Evolutionary conservation across 2,329 filamentous ascomycete genomes (phyloP), one percentile per base, ranked within the genome.

Genomic region (Scortechinia acanthostroma): DNA sequence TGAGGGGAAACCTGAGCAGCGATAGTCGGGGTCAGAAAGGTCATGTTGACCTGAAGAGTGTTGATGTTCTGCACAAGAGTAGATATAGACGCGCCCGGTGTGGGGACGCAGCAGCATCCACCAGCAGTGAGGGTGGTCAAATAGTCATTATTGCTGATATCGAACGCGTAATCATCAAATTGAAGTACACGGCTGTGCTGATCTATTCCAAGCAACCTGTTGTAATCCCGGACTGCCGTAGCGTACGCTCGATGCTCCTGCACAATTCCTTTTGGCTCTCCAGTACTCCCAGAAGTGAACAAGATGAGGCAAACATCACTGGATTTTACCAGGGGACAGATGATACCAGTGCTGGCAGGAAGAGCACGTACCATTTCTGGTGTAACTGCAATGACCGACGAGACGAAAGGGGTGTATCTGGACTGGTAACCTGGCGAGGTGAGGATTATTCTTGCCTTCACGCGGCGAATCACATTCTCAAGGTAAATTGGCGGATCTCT

Each of bases 211-310:
- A 55, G 47, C 4, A 48, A 48, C 10, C 47, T 45, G 6, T 50
- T 48, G 28, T 56, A 55, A 22, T 55, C 54, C 2, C 43, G 45
- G 16, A 57, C 30, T 3, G 55, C 51, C 1, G 52, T 51, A 0
- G 51, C 51, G 21, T 55, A 56, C 17, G 49, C 47, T 13, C 50
- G 49, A 22, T 58, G 56, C 21, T 56, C 53, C 6, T 54, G 52
- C 19, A 58, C 46, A 2, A 56, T 56, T 2, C 53, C 55, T 16
- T 58, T 58, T 1, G 56, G 56, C 2, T 49, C 48, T 1, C 56
- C 56, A 0, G 56, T 58, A 28, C 52, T 55, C 1, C 56, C 56
- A 1, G 55, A 58, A 6, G 55, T 58, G 25, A 58, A 58, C 1
- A 58, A 48, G 3, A 56, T 48, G 2, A 51, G 40, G 19, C 53